These are phyloP conservation scores for Kodamaea hsintzibuensis DNA, from an alignment of 805 yeast species.

Conservation along the genomic window DNA sequence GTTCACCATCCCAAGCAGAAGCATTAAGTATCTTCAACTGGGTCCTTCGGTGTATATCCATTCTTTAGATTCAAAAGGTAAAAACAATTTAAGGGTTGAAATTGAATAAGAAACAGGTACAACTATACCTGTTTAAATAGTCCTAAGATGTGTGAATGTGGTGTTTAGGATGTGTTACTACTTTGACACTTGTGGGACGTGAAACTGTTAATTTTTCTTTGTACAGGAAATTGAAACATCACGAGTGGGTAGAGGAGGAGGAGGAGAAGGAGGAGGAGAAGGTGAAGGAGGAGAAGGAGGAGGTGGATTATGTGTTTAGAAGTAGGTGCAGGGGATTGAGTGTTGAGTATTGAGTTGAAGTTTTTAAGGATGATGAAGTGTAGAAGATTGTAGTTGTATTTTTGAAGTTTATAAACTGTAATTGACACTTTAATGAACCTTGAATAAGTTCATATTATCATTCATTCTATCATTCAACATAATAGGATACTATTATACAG, in stretches of 20 bases:
- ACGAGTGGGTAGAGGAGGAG: neutral
- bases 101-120: neutral
- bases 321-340: no score
- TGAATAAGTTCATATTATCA: no score
- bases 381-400: no score
- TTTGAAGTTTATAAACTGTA: no score
- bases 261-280: neutral
- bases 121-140: neutral
- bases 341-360: no score
- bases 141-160: neutral
- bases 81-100: neutral
- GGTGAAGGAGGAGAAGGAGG: neutral
- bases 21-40: slow-evolving; percentile 2
- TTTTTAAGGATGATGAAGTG: no score
- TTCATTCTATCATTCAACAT: no score
- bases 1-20: slow-evolving; percentile 53
- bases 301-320: no score
- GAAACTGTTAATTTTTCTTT: neutral
- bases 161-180: neutral
- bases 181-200: neutral
- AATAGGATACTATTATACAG: no score
- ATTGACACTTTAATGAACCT: no score
- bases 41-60: neutral
- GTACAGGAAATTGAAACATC: neutral
- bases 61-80: neutral